Percentiles rank a stretch among this genome's conserved stretches.
Conservation (phyloP, 805 yeast species). For the Nakazawaea holstii region DNA sequence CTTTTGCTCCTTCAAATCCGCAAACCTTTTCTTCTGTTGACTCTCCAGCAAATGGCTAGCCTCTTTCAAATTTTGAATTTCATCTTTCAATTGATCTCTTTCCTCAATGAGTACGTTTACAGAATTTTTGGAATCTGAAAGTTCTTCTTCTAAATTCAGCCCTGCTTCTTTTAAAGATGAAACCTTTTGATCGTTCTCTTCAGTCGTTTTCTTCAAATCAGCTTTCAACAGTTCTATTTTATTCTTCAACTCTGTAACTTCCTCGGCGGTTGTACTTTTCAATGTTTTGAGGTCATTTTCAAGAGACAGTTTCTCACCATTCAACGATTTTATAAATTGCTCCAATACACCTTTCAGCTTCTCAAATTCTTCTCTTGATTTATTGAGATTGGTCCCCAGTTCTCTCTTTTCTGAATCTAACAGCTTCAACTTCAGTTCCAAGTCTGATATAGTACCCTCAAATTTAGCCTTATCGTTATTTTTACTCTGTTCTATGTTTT, state of each 20-base stretch:
- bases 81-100: slow-evolving; percentile 8
- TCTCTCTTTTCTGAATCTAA: too few species aligned
- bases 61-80: slow-evolving; percentile 3
- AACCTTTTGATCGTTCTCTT: background rate
- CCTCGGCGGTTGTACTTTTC: slow-evolving; percentile 5
- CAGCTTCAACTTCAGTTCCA: background rate
- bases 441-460: too few species aligned
- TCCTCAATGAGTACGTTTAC: slow-evolving; percentile 1
- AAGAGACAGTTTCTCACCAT: background rate
- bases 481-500: too few species aligned
- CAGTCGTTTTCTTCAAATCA: background rate
- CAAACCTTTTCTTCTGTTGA: slow-evolving; percentile 20
- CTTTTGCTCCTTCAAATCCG: slow-evolving; percentile 19
- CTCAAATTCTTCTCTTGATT: background rate
- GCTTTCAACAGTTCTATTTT: slow-evolving; percentile 10
- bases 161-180: background rate
- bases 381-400: slow-evolving; percentile 11
- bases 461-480: too few species aligned
- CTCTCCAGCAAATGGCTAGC: slow-evolving; percentile 21
- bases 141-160: background rate
- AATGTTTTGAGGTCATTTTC: background rate
- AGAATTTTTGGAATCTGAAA: slow-evolving; percentile 8
- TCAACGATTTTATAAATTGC: background rate
- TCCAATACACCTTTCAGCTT: background rate
- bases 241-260: slow-evolving; percentile 13